Evolutionary conservation across 2,329 filamentous ascomycete genomes (phyloP), one percentile per base, ranked within the genome.

Genomic region (Alternaria arbusti): DNA sequence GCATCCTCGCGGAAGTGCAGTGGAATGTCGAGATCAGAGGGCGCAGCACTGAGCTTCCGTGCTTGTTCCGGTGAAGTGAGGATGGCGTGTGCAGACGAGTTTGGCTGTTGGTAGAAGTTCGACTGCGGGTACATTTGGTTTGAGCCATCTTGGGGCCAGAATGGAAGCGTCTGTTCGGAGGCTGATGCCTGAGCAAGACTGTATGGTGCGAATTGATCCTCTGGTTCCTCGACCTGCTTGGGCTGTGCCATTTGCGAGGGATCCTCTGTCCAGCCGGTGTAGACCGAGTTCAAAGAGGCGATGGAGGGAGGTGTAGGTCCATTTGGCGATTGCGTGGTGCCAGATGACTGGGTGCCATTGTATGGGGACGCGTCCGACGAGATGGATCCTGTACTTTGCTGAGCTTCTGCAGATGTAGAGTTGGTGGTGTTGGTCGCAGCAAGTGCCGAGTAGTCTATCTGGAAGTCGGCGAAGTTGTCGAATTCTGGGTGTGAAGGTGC

Each of bases 261-360:
- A n/a, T 79, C 73, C 22, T 78, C 77, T 40, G 76, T 79, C 78
- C 77, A 80, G 12, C 74, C 76, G 1, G 78, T 76, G 54, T 79
- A 79, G 32, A 78, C 67, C 17, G 78, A 80, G 20, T 78, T 70
- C 25, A 80, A 68, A 15, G 78, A 80, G 9, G 75, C 72, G 10
- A 79, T 75, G 2, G 79, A 78, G 15, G 74, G 70, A 20, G 74
- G 69, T 44, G 71, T 76, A 2, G 74, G 75, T 12, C 70, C 76
- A n/a, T 65, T 70, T 6, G 77, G 76, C 5, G 78, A 78, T 47
- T 79, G 74, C 5, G 74, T 71, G 0, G 76, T 76, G 25, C 67
- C 64, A 15, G 68, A 71, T 3, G 76, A 76, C 17, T 76, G 77
- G 6, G 72, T 65, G 36, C 76, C 74, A 6, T 78, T 79, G 67